Conservation (phyloP, 257 asterid genomes). For the Nicotiana obtusifolia region DNA sequence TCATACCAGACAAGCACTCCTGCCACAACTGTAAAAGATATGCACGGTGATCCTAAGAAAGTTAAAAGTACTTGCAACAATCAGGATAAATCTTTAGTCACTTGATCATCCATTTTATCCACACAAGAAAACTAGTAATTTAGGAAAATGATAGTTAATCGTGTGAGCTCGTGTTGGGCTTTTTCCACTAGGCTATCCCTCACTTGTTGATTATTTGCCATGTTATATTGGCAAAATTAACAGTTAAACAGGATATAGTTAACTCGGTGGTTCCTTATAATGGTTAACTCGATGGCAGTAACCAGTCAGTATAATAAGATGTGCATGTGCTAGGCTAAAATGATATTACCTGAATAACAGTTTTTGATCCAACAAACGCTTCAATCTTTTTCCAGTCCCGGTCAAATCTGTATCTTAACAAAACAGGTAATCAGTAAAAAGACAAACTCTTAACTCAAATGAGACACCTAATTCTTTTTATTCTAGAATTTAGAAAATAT, state of each 20-base stretch:
- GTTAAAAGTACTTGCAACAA: neutral
- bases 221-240: neutral
- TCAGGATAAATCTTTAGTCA: neutral
- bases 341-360: conserved; percentile 73
- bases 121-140: neutral
- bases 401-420: conserved; percentile 49
- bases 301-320: neutral
- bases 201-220: neutral
- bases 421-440: neutral
- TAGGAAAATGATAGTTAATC: neutral
- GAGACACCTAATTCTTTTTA: neutral
- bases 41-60: neutral
- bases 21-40: neutral
- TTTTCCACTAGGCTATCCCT: neutral
- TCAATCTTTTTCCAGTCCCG: conserved; percentile 98
- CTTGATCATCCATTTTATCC: neutral
- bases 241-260: neutral
- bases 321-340: neutral
- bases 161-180: neutral
- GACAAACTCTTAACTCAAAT: neutral
- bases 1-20: neutral
- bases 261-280: neutral
- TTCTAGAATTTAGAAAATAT: neutral
- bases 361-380: conserved; percentile 89
- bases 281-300: too few species aligned